Base-by-base conservation (phyloP, 805 yeast genomes). In the Suhomyces canberraensis region DNA sequence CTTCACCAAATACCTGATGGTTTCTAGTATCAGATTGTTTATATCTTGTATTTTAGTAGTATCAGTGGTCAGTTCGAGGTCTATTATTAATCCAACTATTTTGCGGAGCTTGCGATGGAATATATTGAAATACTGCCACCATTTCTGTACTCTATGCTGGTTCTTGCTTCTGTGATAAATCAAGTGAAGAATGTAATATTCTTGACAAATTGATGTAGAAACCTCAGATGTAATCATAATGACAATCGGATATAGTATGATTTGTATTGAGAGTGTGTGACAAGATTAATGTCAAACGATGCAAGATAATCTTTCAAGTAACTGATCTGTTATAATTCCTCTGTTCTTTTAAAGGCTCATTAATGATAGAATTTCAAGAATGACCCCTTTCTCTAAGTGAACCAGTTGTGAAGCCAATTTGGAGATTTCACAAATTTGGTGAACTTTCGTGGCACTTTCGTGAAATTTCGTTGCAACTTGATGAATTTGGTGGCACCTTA, bases 101-200 rank as follows among this genome's bases (percentile, higher is more conserved):
- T 62, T 62, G 13, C 79, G 57, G 16, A 75, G 36, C 29, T 70
- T 64, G 27, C 95, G 70, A 47, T 83, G 84, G 18, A 87, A 50
- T 8, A 80, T 71, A 42, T 78, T 72, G 27, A 89, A 61, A 41
- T 76, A 71, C 41, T 66, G 73, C 91, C 95, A 89, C 96, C 96
- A 89, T 7, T 53, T 51, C 20, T 86, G 73, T 6, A 71, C 73
- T 3, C 80, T 64, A 51, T 87, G 95, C 55, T 89, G 96, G 55
- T 86, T 86, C 35, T 71, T 68, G 58, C 81, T 83, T 44, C 95
- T 66, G 49, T 82, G 86, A 51, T 82, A 78, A 3, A 86, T 45
- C 26, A 87, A 58, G 45, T 78, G 83, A 3, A 87, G 56, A 3
- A 85, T 49, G 16, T 74, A 71, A 35, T 61, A 75, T 58, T 89